These are phyloP conservation scores for Nyssa sinensis DNA, from an alignment of 148 eudicot species.

Conservation along the genomic window DNA sequence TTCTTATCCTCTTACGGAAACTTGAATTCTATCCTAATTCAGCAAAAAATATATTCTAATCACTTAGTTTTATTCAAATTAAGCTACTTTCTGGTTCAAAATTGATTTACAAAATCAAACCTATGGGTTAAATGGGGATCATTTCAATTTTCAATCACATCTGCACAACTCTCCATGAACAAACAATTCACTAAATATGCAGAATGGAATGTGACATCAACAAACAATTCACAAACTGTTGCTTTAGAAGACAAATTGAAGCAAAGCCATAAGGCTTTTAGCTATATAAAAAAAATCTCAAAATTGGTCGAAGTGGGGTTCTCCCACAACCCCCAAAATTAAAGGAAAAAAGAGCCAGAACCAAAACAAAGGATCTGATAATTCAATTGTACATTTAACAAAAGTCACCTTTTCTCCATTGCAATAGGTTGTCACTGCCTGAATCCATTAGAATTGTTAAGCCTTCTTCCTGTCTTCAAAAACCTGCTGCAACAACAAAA, in stretches of 20 bases:
- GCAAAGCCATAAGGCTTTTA: conserved; percentile 1
- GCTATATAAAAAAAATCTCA: neutral
- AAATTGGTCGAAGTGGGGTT: conserved; percentile 17
- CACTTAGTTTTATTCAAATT: too few relatives aligned
- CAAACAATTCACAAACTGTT: neutral
- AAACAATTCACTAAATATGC: too few relatives aligned
- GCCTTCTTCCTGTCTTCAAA: conserved; percentile 37
- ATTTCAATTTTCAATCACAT: too few relatives aligned
- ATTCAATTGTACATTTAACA: conserved; percentile 24
- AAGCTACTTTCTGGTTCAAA: too few relatives aligned
- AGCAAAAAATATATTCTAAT: too few relatives aligned
- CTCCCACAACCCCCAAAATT: conserved; percentile 23
- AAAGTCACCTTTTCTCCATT: conserved; percentile 13
- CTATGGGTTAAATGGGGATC: too few relatives aligned
- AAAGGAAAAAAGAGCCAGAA: neutral
- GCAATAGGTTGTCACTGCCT: conserved; percentile 34
- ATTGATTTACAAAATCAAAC: too few relatives aligned
- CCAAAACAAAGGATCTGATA: conserved; percentile 2
- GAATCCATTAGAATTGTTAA: conserved; percentile 38
- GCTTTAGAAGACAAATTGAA: conserved; percentile 10
- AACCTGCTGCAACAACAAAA: conserved; percentile 39
- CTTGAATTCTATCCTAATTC: too few relatives aligned
- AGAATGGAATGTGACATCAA: neutral
- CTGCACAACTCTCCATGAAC: too few relatives aligned
- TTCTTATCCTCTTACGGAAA: too few relatives aligned